Evolutionary conservation across 2,329 filamentous ascomycete genomes (phyloP).

Genomic region (Chrysoporthe puriensis): DNA sequence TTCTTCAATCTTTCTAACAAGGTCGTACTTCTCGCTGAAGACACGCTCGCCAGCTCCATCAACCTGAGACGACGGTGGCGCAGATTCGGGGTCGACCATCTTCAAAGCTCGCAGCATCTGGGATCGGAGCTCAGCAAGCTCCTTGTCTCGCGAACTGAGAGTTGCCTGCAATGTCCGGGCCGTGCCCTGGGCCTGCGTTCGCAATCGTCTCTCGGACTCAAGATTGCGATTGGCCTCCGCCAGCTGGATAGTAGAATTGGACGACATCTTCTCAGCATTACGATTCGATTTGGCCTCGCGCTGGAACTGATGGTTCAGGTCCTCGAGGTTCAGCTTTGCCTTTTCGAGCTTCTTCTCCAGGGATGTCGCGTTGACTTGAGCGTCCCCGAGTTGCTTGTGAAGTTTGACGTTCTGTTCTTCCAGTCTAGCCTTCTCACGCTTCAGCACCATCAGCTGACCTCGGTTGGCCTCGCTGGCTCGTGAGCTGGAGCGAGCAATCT

Average conservation of each 20-base stretch:
- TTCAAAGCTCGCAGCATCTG: slow-evolving; percentile 84
- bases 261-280: slow-evolving; percentile 87
- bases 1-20: slow-evolving; percentile 84
- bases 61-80: slow-evolving; percentile 64
- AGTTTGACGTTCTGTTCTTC: slow-evolving; percentile 84
- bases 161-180: slow-evolving; percentile 79
- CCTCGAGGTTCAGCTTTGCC: slow-evolving; percentile 82
- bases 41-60: slow-evolving; percentile 64
- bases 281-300: slow-evolving; percentile 88
- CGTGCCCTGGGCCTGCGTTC: slow-evolving; percentile 82
- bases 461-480: slow-evolving; percentile 83
- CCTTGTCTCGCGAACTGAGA: slow-evolving; percentile 78
- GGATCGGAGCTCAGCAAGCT: slow-evolving; percentile 77
- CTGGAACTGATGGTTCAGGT: slow-evolving; percentile 88
- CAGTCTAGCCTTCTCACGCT: slow-evolving; percentile 78
- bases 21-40: slow-evolving; percentile 76
- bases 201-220: slow-evolving; percentile 86
- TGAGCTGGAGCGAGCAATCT: slow-evolving; percentile 89
- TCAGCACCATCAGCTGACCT: slow-evolving; percentile 73
- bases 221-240: slow-evolving; percentile 88
- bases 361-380: slow-evolving; percentile 79
- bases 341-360: slow-evolving; percentile 96
- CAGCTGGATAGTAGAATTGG: slow-evolving; percentile 77
- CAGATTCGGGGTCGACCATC: slow-evolving; percentile 78
- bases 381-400: slow-evolving; percentile 81